Evolutionary conservation across 2,329 filamentous ascomycete genomes (phyloP), one percentile per base, ranked within the genome.

Genomic region (Xylaria sp.): DNA sequence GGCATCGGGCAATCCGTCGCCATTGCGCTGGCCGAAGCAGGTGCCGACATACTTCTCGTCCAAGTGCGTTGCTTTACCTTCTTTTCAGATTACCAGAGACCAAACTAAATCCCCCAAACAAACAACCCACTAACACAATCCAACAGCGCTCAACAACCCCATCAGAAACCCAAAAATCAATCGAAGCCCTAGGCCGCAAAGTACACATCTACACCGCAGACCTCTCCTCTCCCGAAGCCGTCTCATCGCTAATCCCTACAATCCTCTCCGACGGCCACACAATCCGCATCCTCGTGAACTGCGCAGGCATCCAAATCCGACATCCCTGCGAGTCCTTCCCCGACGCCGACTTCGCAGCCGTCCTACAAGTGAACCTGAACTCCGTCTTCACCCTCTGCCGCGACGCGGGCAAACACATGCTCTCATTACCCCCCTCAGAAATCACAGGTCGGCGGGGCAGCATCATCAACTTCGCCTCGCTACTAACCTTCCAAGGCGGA

Each of bases 331-430:
- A 94, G 75, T 80, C 87, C 68, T 97, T 97, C 78, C 93, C 93
- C 0, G 88, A 92, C 77, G 82, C 84, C 54, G 92, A 96, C 82
- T 97, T 93, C 87, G 87, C 91, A 77, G 88, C 91, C 76, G 92
- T 97, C 37, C 84, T 97, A 51, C 92, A 97, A 84, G 91, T 97
- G 59, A 98, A 98, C 82, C 88, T 97, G 55, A 92, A 88, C 77
- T 87, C 91, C 52, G 92, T 96, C 63, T 97, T 97, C 82, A 89
- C 89, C 0, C 85, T 97, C 65, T 88, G 89, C 81, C 90, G 93
- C 69, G 92, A 94, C 79, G 86, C 93, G 18, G 93, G 92, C 72
- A 89, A 90, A 15, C 91, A 94, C 82, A 94, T 96, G 89, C 89
- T 96, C 34, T 78, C 80, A 1, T 87, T 90, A 15, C 77, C 81